Evolutionary conservation across 2,329 filamentous ascomycete species (phyloP), one percentile per base, ranked within the genome.

Genomic region (Fonsecaea erecta): DNA sequence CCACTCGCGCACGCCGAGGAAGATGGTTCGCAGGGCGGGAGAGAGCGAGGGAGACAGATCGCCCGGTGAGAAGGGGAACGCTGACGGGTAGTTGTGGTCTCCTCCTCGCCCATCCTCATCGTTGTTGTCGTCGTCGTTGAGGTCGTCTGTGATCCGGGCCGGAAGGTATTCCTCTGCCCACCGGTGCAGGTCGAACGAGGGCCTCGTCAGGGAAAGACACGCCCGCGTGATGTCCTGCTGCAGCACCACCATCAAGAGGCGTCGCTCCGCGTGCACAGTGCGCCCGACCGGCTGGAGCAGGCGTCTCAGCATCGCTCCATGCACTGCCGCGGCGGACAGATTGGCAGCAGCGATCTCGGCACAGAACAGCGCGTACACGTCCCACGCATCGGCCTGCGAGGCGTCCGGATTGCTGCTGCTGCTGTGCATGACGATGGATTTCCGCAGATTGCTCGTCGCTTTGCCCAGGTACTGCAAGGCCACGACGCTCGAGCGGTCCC

Each of bases 351-450:
- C 55, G 35, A 64, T 55, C 52, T 67, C 64, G 30, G 60, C 61
- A 9, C 62, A 34, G 37, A 63, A 61, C 8, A 67, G 64, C 12
- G 61, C 55, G 34, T 67, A 67, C 1, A 63, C 54, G n/a, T 43
- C 43, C 61, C 61, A 63, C 48, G 9, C 12, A 11, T 55, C 32
- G 21, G 32, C 21, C 21, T 30, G n/a, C 18, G 34, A n/a, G n/a
- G n/a, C n/a, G n/a, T n/a, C n/a, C n/a, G n/a, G n/a, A n/a, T n/a
- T n/a, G n/a, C n/a, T 16, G n/a, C 24, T 51, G 9, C 2, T 7
- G 1, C 51, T 18, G 14, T 30, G 3, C 24, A 48, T 16, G 24
- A 58, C 24, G 24, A 58, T 58, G 14, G 55, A 46, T 43, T 58
- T 43, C 8, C 59, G 32, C 59, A 62, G 51, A 18, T 51, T 62